phyloP scores from a whole-genome alignment of 768 basidiomycete genomes.

The Auricularia auricula-judae region DNA sequence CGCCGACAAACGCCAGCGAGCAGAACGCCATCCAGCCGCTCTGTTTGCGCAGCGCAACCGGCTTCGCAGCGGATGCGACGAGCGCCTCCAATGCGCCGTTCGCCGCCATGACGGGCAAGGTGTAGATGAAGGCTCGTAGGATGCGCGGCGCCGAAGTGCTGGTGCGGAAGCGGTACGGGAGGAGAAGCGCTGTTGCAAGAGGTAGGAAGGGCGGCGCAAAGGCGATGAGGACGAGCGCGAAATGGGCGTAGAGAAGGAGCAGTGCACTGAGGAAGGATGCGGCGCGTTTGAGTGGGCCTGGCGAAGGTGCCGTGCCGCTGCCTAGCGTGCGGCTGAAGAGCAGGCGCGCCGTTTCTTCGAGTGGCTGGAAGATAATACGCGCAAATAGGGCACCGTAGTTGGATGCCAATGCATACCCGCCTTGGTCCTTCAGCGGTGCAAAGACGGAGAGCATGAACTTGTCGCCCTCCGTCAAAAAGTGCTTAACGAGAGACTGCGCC shows the following conservation, averaged over 20 bases:
- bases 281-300: constrained; percentile 22
- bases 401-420: constrained; percentile 88
- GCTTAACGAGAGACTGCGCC: constrained; percentile 81
- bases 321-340: constrained; percentile 68
- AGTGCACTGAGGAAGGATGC: constrained; percentile 37
- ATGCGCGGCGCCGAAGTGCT: constrained; percentile 71
- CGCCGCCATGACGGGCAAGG: constrained; percentile 79
- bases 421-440: constrained; percentile 79
- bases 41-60: constrained; percentile 56
- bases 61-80: constrained; percentile 63
- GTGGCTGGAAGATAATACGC: constrained; percentile 86
- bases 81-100: constrained; percentile 93
- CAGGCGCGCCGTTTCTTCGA: constrained; percentile 85
- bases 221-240: constrained; percentile 52
- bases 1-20: constrained; percentile 53
- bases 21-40: constrained; percentile 75
- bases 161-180: constrained; percentile 38
- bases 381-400: constrained; percentile 97
- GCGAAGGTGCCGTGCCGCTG: not conserved
- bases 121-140: constrained; percentile 71
- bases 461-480: constrained; percentile 92
- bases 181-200: constrained; percentile 52
- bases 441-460: constrained; percentile 79
- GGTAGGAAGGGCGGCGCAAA: constrained; percentile 73
- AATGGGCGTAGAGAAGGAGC: constrained; percentile 51